Conservation (phyloP, 352 stramenopile genomes). For the Thraustotheca clavata region DNA sequence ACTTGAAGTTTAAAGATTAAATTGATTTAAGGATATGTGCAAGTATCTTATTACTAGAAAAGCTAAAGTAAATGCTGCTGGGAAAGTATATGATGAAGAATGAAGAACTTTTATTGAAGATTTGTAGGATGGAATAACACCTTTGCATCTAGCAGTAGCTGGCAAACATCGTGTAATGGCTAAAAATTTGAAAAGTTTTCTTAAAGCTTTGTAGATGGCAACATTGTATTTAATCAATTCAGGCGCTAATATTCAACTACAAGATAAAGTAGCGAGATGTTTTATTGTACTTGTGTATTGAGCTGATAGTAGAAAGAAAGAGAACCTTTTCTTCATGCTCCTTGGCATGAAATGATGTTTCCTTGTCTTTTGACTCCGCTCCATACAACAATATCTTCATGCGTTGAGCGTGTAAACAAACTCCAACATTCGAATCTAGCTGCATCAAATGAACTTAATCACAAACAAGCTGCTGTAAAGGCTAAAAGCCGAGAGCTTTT, state of each 20-base stretch:
- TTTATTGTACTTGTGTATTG: background rate
- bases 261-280: background rate
- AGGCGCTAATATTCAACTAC: background rate
- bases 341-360: conserved; percentile 13
- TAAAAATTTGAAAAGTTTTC: background rate
- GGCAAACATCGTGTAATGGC: background rate
- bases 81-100: background rate
- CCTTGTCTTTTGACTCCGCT: conserved; percentile 6
- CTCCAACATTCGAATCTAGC: background rate
- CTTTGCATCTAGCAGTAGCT: background rate
- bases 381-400: background rate
- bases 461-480: background rate
- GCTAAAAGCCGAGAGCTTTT: background rate
- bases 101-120: background rate
- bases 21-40: conserved; percentile 3
- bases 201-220: background rate
- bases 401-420: background rate
- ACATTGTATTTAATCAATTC: background rate
- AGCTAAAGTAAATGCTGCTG: conserved; percentile 3
- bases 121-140: background rate
- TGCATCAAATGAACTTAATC: background rate
- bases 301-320: conserved; percentile 3
- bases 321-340: conserved; percentile 5
- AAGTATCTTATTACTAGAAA: background rate
- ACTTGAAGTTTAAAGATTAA: background rate